Conservation (phyloP, 495 filamentous ascomycete genomes). For the Xylaria acuta region DNA sequence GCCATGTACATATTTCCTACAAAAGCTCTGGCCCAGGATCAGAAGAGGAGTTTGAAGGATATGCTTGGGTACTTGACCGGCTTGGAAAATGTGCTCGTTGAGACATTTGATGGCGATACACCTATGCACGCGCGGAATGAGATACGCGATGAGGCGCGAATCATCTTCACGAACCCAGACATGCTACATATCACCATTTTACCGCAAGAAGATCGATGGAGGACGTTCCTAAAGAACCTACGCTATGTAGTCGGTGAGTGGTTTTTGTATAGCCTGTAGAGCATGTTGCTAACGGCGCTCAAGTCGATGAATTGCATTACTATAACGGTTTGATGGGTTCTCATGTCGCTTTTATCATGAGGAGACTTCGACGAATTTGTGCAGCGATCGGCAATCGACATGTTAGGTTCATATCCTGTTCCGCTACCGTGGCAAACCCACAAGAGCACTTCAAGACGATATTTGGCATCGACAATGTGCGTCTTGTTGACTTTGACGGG, state of each 20-base stretch:
- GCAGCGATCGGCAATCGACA: constrained; percentile 87
- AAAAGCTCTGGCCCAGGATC: constrained; percentile 96
- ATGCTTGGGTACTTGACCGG: constrained; percentile 79
- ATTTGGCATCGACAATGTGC: constrained; percentile 83
- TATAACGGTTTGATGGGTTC: constrained; percentile 96
- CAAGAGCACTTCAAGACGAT: constrained; percentile 90
- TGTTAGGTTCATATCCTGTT: constrained; percentile 95
- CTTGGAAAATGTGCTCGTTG: constrained; percentile 77
- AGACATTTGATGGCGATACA: constrained; percentile 97
- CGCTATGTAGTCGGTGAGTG: constrained; percentile 81
- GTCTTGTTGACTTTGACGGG: constrained; percentile 86
- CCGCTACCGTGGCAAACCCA: constrained; percentile 95
- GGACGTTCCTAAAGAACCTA: constrained; percentile 85
- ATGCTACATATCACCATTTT: constrained; percentile 97
- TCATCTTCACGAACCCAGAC: constrained; percentile 98
- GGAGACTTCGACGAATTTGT: constrained; percentile 85
- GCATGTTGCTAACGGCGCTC: neutral
- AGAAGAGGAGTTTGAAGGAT: constrained; percentile 85
- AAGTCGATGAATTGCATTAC: constrained; percentile 86
- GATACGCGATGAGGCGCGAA: constrained; percentile 86
- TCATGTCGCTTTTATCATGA: constrained; percentile 95
- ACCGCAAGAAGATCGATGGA: constrained; percentile 89
- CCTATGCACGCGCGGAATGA: constrained; percentile 75
- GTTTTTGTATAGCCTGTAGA: neutral
- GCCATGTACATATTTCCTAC: constrained; percentile 99